These are phyloP conservation scores for Citrus mangshanensis DNA, from an alignment of 345 rosid species.

Conservation along the genomic window DNA sequence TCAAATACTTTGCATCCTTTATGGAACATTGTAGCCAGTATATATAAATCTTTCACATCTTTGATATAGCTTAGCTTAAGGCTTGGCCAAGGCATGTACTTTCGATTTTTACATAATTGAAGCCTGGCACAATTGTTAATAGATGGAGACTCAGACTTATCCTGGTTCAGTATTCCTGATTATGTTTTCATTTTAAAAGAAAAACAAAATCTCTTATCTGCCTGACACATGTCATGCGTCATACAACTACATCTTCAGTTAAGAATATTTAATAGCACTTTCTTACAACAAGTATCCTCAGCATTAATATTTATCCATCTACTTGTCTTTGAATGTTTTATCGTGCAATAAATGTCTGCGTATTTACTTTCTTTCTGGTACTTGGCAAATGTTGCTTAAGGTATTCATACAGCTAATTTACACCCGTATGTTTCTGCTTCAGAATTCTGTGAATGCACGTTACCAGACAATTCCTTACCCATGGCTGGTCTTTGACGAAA, in stretches of 20 bases:
- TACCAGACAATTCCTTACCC: slow-evolving; percentile 88
- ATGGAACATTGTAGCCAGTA: not conserved
- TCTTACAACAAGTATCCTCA: not conserved
- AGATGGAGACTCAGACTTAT: not conserved
- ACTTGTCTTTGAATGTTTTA: not conserved
- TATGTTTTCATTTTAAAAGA: not conserved
- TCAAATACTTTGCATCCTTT: no score
- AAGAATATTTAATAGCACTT: not conserved
- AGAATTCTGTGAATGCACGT: slow-evolving; percentile 96
- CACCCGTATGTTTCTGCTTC: slow-evolving; percentile 23
- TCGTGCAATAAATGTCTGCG: not conserved
- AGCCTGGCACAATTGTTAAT: not conserved
- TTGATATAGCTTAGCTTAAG: no score
- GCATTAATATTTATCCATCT: not conserved
- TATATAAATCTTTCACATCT: not conserved
- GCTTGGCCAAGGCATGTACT: no score
- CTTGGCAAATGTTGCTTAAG: not conserved
- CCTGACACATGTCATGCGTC: not conserved
- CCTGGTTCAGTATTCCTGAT: not conserved
- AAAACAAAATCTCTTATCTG: not conserved
- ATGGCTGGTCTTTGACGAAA: slow-evolving; percentile 96
- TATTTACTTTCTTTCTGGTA: not conserved
- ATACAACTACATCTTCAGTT: not conserved
- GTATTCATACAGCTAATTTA: not conserved
- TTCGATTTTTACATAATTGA: not conserved